These are phyloP conservation scores for Phytophthora tentaculata DNA, from an alignment of 352 stramenopile genomes.

Conservation along the genomic window DNA sequence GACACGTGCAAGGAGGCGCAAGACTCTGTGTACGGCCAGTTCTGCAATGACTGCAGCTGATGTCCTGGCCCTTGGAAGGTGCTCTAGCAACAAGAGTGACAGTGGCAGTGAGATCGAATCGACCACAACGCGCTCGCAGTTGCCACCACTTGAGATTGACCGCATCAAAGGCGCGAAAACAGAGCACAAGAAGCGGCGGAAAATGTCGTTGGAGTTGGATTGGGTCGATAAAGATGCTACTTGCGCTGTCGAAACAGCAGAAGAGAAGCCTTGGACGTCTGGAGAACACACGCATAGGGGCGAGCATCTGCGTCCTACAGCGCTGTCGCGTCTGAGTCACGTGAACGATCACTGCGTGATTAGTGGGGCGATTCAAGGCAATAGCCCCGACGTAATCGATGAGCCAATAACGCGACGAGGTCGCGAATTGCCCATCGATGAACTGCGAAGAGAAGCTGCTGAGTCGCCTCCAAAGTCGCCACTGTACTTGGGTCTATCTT, in stretches of 20 bases:
- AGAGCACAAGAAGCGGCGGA: constrained; percentile 21
- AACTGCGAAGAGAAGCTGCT: constrained; percentile 18
- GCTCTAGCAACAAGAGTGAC: constrained; percentile 12
- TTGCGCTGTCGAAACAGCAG: background rate
- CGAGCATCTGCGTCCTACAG: background rate
- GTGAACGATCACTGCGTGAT: constrained; percentile 29
- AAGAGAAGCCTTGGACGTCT: background rate
- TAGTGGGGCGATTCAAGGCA: constrained; percentile 18
- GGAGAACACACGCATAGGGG: no score
- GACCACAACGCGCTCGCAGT: constrained; percentile 1
- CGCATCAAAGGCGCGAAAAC: constrained; percentile 1
- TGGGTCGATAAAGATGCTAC: constrained; percentile 31
- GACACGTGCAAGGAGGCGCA: constrained; percentile 19
- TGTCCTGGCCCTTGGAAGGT: constrained; percentile 33
- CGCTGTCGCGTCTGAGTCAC: constrained; percentile 16
- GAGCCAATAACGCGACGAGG: constrained; percentile 7
- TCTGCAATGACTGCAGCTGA: constrained; percentile 29
- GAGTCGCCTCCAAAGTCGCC: constrained; percentile 35
- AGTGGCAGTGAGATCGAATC: constrained; percentile 21
- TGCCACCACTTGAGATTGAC: constrained; percentile 26
- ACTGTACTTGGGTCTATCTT: constrained; percentile 54
- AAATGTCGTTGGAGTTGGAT: constrained; percentile 31
- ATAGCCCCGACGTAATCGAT: constrained; percentile 26
- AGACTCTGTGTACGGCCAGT: constrained; percentile 21
- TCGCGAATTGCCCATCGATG: constrained; percentile 21